Conservation (phyloP, 2,329 filamentous ascomycete genomes). For the Talaromyces sp. region DNA sequence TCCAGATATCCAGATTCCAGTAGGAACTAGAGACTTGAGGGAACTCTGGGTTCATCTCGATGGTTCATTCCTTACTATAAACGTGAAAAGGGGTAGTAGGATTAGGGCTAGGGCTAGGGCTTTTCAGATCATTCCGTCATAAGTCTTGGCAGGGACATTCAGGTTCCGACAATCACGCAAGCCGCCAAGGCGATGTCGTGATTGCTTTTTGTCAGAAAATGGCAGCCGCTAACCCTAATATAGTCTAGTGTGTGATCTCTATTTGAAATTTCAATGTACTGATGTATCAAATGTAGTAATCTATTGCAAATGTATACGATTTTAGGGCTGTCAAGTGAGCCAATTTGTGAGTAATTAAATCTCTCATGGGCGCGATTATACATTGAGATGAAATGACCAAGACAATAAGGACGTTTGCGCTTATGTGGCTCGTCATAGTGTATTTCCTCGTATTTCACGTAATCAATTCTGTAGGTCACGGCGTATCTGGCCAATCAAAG, state of each 20-base stretch:
- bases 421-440: not conserved
- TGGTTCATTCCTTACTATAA: too few species aligned
- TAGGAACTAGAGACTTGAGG: too few species aligned
- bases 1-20: too few species aligned
- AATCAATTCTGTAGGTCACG: not conserved
- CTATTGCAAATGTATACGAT: not conserved
- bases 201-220: constrained; percentile 17
- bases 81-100: too few species aligned
- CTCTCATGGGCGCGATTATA: too few species aligned
- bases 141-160: not conserved
- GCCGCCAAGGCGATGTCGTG: constrained; percentile 25
- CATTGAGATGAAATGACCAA: not conserved
- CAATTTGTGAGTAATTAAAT: too few species aligned
- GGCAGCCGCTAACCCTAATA: not conserved
- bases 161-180: constrained; percentile 24
- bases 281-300: not conserved
- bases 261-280: not conserved
- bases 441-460: not conserved
- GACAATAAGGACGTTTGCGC: not conserved
- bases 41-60: not conserved
- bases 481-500: not conserved
- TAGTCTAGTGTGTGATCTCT: not conserved
- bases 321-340: not conserved
- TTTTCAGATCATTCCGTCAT: not conserved
- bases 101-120: constrained; percentile 1